phyloP scores from a whole-genome alignment of 768 basidiomycete species.

The Russula olivacea region DNA sequence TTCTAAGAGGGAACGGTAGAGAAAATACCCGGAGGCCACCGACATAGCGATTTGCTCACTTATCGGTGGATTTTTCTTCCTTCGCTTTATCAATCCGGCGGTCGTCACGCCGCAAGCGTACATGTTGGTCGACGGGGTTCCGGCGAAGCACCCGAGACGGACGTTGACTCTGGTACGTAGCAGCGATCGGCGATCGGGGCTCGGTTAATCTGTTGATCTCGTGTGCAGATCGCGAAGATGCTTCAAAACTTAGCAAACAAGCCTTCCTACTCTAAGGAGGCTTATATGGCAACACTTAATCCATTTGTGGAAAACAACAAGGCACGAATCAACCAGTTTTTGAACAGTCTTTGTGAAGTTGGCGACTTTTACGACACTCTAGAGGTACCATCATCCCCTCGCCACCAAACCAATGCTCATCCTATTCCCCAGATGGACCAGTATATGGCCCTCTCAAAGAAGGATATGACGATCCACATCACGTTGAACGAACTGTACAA shows the following conservation, averaged over 20 bases:
- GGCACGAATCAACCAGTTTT: slow-evolving; percentile 92
- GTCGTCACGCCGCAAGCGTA: slow-evolving; percentile 99
- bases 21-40: slow-evolving; percentile 98
- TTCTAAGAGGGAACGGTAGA: slow-evolving; percentile 40
- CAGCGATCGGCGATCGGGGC: not conserved
- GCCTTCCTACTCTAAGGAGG: slow-evolving; percentile 95
- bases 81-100: slow-evolving; percentile 98
- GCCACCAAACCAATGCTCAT: not conserved
- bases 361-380: slow-evolving; percentile 99
- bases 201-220: not conserved
- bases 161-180: slow-evolving; percentile 77
- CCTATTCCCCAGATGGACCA: slow-evolving; percentile 84
- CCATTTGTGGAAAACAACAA: slow-evolving; percentile 99
- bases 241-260: slow-evolving; percentile 98
- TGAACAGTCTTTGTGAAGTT: slow-evolving; percentile 96
- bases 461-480: slow-evolving; percentile 96
- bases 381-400: slow-evolving; percentile 50
- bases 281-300: slow-evolving; percentile 97
- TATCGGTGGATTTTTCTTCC: slow-evolving; percentile 99
- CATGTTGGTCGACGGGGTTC: slow-evolving; percentile 97
- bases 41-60: slow-evolving; percentile 98
- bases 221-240: slow-evolving; percentile 93
- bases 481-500: slow-evolving; percentile 99
- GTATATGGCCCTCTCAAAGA: slow-evolving; percentile 99
- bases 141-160: slow-evolving; percentile 94